Evolutionary conservation across 305 asterid species (phyloP).

Genomic region (Salvia sclarea): DNA sequence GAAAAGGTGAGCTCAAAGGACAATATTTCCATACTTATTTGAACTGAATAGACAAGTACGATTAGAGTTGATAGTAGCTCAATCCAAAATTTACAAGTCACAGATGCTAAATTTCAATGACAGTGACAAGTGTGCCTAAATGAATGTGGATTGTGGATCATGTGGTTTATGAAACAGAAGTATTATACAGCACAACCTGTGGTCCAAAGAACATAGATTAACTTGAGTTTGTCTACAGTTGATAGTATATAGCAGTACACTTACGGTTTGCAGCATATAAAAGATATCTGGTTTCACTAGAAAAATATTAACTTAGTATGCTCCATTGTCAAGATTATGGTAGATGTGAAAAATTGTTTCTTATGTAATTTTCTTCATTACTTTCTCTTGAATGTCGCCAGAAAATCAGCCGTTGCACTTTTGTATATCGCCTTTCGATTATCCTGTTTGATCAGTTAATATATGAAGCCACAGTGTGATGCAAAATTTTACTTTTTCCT

Average conservation of each 20-base stretch:
- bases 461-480: constrained; percentile 6
- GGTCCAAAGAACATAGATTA: not conserved
- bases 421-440: not conserved
- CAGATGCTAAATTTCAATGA: not conserved
- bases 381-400: not conserved
- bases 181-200: not conserved
- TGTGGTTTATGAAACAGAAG: constrained; percentile 20
- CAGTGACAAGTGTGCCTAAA: not conserved
- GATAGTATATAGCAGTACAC: constrained; percentile 5
- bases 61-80: not conserved
- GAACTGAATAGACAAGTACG: constrained; percentile 5
- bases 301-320: not conserved
- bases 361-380: not conserved
- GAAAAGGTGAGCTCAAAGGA: constrained; percentile 48
- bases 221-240: not conserved
- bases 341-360: not conserved
- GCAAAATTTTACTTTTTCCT: not conserved
- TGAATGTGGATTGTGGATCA: constrained; percentile 11
- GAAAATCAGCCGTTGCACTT: constrained; percentile 4
- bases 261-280: not conserved
- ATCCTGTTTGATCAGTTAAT: constrained; percentile 12
- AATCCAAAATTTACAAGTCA: constrained; percentile 2
- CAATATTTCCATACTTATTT: not conserved
- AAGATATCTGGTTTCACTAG: not conserved
- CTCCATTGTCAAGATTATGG: not conserved